Conservation (phyloP, 495 filamentous ascomycete species). For the Hyaloscypha bicolor region DNA sequence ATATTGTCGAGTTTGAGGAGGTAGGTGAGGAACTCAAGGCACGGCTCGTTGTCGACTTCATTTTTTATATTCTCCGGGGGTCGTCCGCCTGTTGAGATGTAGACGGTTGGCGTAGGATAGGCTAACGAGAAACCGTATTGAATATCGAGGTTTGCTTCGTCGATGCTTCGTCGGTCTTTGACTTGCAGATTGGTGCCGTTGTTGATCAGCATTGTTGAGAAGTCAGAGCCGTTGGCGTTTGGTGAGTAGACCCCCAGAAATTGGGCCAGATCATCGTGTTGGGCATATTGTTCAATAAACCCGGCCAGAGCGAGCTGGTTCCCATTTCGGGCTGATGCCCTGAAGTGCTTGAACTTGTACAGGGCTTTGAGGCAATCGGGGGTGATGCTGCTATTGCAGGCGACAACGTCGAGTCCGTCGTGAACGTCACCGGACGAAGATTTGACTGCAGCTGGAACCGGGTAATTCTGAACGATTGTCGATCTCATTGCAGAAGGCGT, state of each 20-base stretch:
- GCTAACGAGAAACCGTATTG: conserved; percentile 8
- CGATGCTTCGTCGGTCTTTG: not conserved
- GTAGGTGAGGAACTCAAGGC: conserved; percentile 71
- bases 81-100: conserved; percentile 8
- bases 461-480: conserved; percentile 1
- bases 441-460: not conserved
- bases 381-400: conserved; percentile 17
- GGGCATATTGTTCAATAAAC: conserved; percentile 5
- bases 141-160: conserved; percentile 60
- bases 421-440: conserved; percentile 2
- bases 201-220: conserved; percentile 9
- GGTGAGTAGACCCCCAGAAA: not conserved
- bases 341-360: conserved; percentile 17
- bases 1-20: conserved; percentile 63
- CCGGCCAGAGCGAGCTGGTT: conserved; percentile 4
- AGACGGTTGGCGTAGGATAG: conserved; percentile 1
- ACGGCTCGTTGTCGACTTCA: conserved; percentile 62
- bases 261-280: conserved; percentile 10
- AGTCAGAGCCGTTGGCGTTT: conserved; percentile 3
- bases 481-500: not conserved
- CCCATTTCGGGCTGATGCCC: conserved; percentile 2
- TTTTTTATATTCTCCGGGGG: conserved; percentile 4
- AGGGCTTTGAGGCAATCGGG: conserved; percentile 19
- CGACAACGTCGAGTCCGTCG: conserved; percentile 5
- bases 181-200: not conserved